Percentiles rank a stretch among this genome's conserved stretches.
phyloP scores from a whole-genome alignment of 2,329 filamentous ascomycete genomes.

The Colletotrichum lini region DNA sequence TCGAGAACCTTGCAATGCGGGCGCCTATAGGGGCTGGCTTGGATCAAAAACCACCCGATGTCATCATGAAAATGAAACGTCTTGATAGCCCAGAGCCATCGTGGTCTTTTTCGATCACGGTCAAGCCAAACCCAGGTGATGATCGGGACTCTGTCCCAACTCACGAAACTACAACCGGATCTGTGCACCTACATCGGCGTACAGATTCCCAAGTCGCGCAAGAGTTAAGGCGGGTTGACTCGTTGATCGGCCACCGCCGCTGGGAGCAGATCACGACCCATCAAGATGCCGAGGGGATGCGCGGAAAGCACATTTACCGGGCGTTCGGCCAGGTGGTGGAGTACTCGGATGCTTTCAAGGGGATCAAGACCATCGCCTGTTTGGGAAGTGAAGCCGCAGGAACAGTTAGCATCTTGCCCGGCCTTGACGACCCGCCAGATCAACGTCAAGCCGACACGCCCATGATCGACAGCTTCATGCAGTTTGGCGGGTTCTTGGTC shows the following conservation, averaged over 20 bases:
- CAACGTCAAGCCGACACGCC: constrained; percentile 8
- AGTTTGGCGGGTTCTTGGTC: constrained; percentile 42
- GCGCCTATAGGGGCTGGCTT: not conserved
- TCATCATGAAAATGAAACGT: not conserved
- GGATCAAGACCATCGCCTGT: constrained; percentile 13
- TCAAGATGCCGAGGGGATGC: constrained; percentile 12
- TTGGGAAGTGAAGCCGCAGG: constrained; percentile 1
- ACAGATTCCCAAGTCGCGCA: not conserved
- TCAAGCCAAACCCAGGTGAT: not conserved
- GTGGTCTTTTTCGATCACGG: constrained; percentile 17
- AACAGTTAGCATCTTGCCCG: not conserved
- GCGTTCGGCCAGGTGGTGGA: not conserved
- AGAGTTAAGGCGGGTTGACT: constrained; percentile 6
- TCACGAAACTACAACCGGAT: constrained; percentile 6
- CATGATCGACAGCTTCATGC: constrained; percentile 35
- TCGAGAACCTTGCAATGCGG: constrained; percentile 11
- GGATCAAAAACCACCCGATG: not conserved
- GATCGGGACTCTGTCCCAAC: fast-evolving
- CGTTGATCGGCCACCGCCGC: constrained; percentile 2
- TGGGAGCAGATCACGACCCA: constrained; percentile 6
- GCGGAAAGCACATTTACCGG: constrained; percentile 24
- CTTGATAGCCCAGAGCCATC: not conserved
- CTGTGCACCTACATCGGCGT: not conserved
- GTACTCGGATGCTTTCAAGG: constrained; percentile 9
- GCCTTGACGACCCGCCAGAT: not conserved